Percentiles rank a stretch among this genome's conserved stretches.
Conservation (phyloP, 371 early-diverging fungal species). For the Capniomyces stellatus region DNA sequence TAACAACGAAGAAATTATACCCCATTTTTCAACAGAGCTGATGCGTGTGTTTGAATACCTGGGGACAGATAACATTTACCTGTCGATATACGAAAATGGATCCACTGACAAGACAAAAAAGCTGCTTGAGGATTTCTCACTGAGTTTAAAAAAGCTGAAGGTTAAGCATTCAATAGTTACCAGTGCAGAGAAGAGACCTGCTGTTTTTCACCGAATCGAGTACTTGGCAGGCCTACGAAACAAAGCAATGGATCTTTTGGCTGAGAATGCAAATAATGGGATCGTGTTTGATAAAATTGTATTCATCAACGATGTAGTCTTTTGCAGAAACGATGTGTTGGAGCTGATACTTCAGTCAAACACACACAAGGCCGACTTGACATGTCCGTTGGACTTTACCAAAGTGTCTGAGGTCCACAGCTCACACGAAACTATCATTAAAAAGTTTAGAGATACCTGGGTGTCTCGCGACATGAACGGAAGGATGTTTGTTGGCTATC, state of each 20-base stretch:
- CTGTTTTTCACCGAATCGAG: conserved; percentile 23
- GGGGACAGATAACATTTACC: conserved; percentile 11
- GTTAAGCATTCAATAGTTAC: conserved; percentile 11
- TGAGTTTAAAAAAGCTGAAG: conserved; percentile 7
- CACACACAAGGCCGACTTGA: conserved; percentile 18
- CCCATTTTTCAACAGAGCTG: conserved; percentile 20
- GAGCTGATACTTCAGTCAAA: conserved; percentile 26
- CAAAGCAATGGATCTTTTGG: conserved; percentile 24
- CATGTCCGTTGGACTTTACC: conserved; percentile 28
- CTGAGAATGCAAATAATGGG: background rate
- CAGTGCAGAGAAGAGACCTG: conserved; percentile 4
- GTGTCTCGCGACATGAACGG: conserved; percentile 30
- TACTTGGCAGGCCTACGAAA: conserved; percentile 29
- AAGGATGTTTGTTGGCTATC: conserved; percentile 7
- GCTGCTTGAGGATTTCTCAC: conserved; percentile 8
- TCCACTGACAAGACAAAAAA: conserved; percentile 21
- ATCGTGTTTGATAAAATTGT: conserved; percentile 11
- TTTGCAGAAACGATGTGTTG: conserved; percentile 28
- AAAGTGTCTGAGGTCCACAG: background rate
- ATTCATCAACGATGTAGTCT: conserved; percentile 29
- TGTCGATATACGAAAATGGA: conserved; percentile 27
- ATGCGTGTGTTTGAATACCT: conserved; percentile 13
- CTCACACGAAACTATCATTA: background rate
- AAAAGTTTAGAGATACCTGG: conserved; percentile 28
- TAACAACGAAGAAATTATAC: conserved; percentile 22